These are phyloP conservation scores for Aureobasidium melanogenum DNA, from an alignment of 2,329 filamentous ascomycete genomes.

Conservation along the genomic window DNA sequence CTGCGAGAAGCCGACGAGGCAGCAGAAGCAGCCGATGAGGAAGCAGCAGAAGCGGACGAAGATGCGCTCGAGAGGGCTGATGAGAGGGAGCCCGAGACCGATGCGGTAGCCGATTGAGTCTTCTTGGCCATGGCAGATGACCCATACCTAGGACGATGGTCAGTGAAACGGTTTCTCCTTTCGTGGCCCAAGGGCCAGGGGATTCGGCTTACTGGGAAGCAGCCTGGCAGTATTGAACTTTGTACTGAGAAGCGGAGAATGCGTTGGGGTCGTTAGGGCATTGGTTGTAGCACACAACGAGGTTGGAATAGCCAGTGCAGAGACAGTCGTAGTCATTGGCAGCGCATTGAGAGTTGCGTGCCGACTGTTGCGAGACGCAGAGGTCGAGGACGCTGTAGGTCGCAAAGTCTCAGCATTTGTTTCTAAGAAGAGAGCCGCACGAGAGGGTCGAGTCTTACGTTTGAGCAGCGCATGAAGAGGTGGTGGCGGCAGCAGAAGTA, in stretches of 20 bases:
- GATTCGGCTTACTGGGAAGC: conserved; percentile 4
- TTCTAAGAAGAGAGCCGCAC: background rate
- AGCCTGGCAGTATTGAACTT: conserved; percentile 13
- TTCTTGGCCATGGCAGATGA: background rate
- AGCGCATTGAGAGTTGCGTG: conserved; percentile 35
- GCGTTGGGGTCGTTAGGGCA: conserved; percentile 38
- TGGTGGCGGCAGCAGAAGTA: conserved; percentile 18
- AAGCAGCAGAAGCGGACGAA: background rate
- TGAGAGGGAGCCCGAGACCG: background rate
- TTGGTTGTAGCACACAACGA: conserved; percentile 50
- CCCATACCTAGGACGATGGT: background rate
- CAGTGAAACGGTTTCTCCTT: background rate
- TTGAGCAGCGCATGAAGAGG: conserved; percentile 27
- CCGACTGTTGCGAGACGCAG: conserved; percentile 35
- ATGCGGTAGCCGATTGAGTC: background rate
- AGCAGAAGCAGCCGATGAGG: background rate
- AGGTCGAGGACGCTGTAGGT: conserved; percentile 41
- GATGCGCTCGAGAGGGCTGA: background rate
- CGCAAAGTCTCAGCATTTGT: background rate
- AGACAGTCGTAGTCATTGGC: conserved; percentile 48
- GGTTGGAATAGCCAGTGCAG: conserved; percentile 43
- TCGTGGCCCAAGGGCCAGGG: too few relatives aligned
- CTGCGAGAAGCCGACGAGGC: background rate
- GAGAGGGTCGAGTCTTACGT: conserved; percentile 23
- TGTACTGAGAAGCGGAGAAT: conserved; percentile 5